Conservation (phyloP, 2,329 filamentous ascomycete species). For the Pseudomassariella vexata region DNA sequence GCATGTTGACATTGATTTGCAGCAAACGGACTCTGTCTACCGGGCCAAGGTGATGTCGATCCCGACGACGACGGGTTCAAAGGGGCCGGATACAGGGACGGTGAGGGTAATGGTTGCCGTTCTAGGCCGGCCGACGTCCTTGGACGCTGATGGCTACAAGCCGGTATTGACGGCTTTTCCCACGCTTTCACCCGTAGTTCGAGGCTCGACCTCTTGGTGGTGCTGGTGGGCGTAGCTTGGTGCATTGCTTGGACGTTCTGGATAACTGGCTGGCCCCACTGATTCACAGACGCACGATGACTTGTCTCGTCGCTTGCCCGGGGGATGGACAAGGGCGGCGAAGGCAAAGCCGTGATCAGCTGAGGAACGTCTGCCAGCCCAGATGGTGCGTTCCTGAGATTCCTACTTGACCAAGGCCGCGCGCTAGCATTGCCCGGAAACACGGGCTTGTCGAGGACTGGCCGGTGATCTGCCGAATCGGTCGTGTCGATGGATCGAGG, state of each 20-base stretch:
- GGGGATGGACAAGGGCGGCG: slow-evolving; percentile 34
- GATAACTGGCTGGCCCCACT: slow-evolving; percentile 34
- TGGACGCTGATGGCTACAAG: slow-evolving; percentile 10
- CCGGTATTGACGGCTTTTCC: slow-evolving; percentile 4
- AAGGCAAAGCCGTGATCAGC: slow-evolving; percentile 30
- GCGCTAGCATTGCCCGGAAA: slow-evolving; percentile 10
- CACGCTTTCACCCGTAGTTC: slow-evolving; percentile 38
- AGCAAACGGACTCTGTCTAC: no score
- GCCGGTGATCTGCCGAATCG: slow-evolving; percentile 10
- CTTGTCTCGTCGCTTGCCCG: slow-evolving; percentile 32
- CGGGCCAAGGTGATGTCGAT: no score
- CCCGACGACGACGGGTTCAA: no score
- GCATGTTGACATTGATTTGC: no score
- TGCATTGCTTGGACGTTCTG: slow-evolving; percentile 43
- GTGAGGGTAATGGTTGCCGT: no score
- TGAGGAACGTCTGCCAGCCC: slow-evolving; percentile 1
- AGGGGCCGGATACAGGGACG: no score
- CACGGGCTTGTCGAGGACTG: slow-evolving; percentile 7
- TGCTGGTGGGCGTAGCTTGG: slow-evolving; percentile 42
- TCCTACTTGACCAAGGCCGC: slow-evolving; percentile 17
- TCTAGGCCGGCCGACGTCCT: slow-evolving; percentile 14
- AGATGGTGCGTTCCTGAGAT: slow-evolving; percentile 8
- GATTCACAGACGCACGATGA: slow-evolving; percentile 14
- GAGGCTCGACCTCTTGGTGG: slow-evolving; percentile 40
- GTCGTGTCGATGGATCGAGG: slow-evolving; percentile 18